Conservation (phyloP, 306 rosid genomes). For the Psophocarpus tetragonolobus region DNA sequence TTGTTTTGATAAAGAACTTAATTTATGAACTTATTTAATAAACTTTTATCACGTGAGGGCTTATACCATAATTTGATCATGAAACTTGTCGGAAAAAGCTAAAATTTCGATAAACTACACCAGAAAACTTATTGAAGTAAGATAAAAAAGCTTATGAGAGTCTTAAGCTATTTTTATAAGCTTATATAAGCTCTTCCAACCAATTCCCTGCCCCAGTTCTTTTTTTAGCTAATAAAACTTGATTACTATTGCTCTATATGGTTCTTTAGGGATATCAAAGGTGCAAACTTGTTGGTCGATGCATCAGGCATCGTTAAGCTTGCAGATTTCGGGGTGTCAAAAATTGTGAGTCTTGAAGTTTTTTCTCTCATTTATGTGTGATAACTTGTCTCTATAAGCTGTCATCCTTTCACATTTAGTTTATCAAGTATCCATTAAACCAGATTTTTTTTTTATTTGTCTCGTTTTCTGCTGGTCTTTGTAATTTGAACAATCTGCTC, state of each 20-base stretch:
- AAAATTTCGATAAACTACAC: background rate
- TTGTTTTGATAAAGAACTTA: background rate
- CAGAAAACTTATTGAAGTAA: background rate
- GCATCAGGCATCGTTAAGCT: constrained; percentile 84
- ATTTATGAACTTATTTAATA: background rate
- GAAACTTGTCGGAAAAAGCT: background rate
- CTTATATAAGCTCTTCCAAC: background rate
- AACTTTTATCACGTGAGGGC: background rate
- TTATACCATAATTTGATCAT: background rate
- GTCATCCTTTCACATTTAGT: background rate
- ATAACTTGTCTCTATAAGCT: background rate
- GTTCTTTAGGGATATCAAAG: constrained; percentile 84
- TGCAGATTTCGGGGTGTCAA: constrained; percentile 97
- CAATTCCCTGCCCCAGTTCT: background rate
- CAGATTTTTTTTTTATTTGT: background rate
- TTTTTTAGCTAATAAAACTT: constrained; percentile 15
- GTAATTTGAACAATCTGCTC: constrained; percentile 31
- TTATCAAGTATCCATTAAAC: constrained; percentile 11
- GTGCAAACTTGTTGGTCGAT: constrained; percentile 94
- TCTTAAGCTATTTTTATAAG: background rate
- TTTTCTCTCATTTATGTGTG: constrained; percentile 2
- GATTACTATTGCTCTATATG: constrained; percentile 29
- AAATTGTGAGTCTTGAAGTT: constrained; percentile 65
- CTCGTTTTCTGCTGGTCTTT: constrained; percentile 27
- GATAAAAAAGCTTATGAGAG: background rate